Percentiles rank a stretch among this genome's conserved stretches.
These are phyloP conservation scores for Pecoramyces ruminantium DNA, from an alignment of 192 early-diverging fungal genomes.

Conservation along the genomic window DNA sequence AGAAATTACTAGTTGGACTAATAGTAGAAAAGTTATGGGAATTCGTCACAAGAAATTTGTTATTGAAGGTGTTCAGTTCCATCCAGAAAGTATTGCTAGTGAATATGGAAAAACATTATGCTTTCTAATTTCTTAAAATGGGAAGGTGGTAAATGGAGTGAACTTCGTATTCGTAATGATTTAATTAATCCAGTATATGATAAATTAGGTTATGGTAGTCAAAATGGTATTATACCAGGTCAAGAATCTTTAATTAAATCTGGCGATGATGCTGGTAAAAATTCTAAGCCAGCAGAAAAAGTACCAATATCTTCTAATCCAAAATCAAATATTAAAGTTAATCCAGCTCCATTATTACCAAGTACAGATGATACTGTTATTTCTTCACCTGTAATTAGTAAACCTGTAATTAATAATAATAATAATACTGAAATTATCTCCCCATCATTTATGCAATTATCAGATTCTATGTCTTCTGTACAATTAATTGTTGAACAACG, in stretches of 20 bases:
- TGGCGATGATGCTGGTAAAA: not conserved
- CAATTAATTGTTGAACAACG: conserved; percentile 31
- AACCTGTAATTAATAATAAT: not conserved
- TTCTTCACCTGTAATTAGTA: not conserved
- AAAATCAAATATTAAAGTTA: conserved; percentile 14
- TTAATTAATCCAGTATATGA: conserved; percentile 1
- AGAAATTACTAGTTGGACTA: conserved; percentile 72
- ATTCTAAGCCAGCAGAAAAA: not conserved
- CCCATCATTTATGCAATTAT: not conserved
- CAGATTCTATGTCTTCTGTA: not conserved
- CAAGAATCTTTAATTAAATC: not conserved
- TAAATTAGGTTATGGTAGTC: not conserved
- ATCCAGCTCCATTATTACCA: conserved; percentile 44
- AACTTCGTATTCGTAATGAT: conserved; percentile 12
- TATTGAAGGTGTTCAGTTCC: conserved; percentile 94
- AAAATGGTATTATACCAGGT: not conserved
- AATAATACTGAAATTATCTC: not conserved
- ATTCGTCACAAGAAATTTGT: conserved; percentile 75
- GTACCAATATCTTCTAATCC: not conserved
- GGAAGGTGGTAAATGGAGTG: conserved; percentile 71
- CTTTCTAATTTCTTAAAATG: conserved; percentile 82
- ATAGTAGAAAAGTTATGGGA: conserved; percentile 81
- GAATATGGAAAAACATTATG: conserved; percentile 73
- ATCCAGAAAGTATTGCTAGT: conserved; percentile 92
- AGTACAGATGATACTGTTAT: not conserved